Conservation (phyloP, 179 eudicot species). For the Beta macrorhiza region DNA sequence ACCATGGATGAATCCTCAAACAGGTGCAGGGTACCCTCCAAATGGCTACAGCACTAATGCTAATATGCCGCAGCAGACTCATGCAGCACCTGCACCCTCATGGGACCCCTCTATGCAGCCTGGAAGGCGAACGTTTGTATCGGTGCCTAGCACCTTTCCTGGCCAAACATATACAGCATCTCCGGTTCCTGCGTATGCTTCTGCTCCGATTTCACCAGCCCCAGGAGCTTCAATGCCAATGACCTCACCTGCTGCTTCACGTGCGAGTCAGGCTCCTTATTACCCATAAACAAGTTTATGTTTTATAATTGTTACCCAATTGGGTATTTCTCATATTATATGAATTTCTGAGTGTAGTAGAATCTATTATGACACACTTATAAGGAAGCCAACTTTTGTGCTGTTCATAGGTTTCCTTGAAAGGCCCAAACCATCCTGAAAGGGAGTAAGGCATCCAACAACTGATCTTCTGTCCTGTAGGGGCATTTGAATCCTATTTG, state of each 20-base stretch:
- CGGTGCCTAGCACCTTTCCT: constrained; percentile 46
- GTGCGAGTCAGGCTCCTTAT: constrained; percentile 25
- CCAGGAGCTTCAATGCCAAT: constrained; percentile 21
- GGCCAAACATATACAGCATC: constrained; percentile 44
- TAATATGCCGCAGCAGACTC: constrained; percentile 29
- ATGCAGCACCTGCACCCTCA: constrained; percentile 25
- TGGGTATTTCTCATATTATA: not conserved
- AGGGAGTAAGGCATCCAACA: not conserved
- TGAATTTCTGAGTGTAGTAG: constrained; percentile 5
- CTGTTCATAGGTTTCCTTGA: constrained; percentile 8
- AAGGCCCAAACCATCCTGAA: not conserved
- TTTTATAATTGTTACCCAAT: not conserved
- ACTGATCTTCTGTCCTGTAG: not conserved
- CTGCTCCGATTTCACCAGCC: constrained; percentile 28
- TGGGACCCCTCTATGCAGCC: constrained; percentile 47
- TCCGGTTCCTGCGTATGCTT: constrained; percentile 33
- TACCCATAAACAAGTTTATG: constrained; percentile 17
- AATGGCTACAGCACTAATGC: constrained; percentile 31
- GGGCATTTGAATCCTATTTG: no score
- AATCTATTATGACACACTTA: not conserved
- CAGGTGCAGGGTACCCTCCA: constrained; percentile 31
- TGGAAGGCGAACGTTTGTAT: constrained; percentile 40
- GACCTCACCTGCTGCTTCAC: constrained; percentile 24
- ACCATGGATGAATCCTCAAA: constrained; percentile 53
- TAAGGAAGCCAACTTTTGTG: constrained; percentile 3